Conservation (phyloP, 2,329 filamentous ascomycete species). For the Torrubiellomyces zombiae region DNA sequence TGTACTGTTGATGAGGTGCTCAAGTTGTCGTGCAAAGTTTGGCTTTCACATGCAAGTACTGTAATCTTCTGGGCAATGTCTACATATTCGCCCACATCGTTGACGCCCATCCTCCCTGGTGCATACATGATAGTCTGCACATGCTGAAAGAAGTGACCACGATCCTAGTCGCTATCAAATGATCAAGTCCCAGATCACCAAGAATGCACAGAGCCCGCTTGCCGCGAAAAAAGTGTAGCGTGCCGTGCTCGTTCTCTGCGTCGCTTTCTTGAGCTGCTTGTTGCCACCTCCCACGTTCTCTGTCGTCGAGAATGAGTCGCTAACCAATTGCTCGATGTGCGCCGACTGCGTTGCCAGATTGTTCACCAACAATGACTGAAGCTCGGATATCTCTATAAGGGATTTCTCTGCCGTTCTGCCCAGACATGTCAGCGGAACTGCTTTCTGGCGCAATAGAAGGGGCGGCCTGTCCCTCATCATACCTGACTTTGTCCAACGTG, state of each 20-base stretch:
- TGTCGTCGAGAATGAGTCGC: constrained; percentile 64
- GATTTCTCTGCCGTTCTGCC: constrained; percentile 73
- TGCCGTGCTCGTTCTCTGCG: constrained; percentile 52
- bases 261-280: constrained; percentile 74
- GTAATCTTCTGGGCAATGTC: too few species aligned
- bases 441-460: background rate
- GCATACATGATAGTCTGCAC: background rate
- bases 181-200: constrained; percentile 65
- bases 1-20: too few species aligned
- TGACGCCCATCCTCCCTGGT: too few species aligned
- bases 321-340: constrained; percentile 75
- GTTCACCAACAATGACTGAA: constrained; percentile 75
- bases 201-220: constrained; percentile 54
- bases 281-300: constrained; percentile 85
- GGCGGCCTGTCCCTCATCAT: constrained; percentile 19
- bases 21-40: too few species aligned
- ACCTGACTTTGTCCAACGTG: constrained; percentile 89
- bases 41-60: too few species aligned
- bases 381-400: constrained; percentile 76
- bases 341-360: constrained; percentile 77
- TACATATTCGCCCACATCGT: too few species aligned
- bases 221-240: constrained; percentile 70
- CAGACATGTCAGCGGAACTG: constrained; percentile 5
- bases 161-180: constrained; percentile 21
- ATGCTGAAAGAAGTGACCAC: background rate